Evolutionary conservation across 768 basidiomycete species (phyloP).

Genomic region (Collybia mongolica): DNA sequence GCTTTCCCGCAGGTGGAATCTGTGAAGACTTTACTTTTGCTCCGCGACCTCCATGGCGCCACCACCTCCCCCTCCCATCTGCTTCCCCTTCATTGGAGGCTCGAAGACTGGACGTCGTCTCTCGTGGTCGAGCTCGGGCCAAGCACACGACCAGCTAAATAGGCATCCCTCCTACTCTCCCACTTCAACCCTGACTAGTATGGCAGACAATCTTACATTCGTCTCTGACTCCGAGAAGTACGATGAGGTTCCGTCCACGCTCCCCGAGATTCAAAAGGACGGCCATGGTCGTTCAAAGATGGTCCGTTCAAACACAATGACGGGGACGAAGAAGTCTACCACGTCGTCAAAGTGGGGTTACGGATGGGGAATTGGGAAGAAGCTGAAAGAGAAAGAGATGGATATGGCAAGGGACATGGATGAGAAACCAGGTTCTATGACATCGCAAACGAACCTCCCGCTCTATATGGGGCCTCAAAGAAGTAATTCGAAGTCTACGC

Average conservation of each 20-base stretch:
- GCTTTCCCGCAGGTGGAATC: not conserved
- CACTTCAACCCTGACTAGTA: slow-evolving; percentile 39
- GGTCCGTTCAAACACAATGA: slow-evolving; percentile 50
- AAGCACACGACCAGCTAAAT: slow-evolving; percentile 28
- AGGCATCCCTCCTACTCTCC: slow-evolving; percentile 44
- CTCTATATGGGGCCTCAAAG: slow-evolving; percentile 39
- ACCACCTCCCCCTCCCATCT: slow-evolving; percentile 51
- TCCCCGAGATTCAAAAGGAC: slow-evolving; percentile 29
- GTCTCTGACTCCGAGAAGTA: slow-evolving; percentile 63
- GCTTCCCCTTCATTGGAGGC: slow-evolving; percentile 52
- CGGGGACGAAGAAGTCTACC: slow-evolving; percentile 55
- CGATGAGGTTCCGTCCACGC: slow-evolving; percentile 39
- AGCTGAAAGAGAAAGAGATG: slow-evolving; percentile 42
- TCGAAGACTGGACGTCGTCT: slow-evolving; percentile 47
- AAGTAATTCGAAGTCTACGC: slow-evolving; percentile 37
- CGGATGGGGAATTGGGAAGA: slow-evolving; percentile 66
- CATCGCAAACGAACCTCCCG: slow-evolving; percentile 33
- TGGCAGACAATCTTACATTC: slow-evolving; percentile 51
- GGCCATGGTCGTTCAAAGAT: slow-evolving; percentile 42
- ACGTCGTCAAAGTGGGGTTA: slow-evolving; percentile 60
- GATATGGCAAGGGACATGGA: slow-evolving; percentile 28
- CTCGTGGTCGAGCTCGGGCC: slow-evolving; percentile 44
- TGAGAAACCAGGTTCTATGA: slow-evolving; percentile 21
- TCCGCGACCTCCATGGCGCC: slow-evolving; percentile 43
- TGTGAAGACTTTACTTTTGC: slow-evolving; percentile 13